A percentile compares a stretch with the other conserved stretches of the same genome.
Evolutionary conservation across 1,284 basidiomycete genomes (phyloP).

Genomic region (Tilletia horrida): DNA sequence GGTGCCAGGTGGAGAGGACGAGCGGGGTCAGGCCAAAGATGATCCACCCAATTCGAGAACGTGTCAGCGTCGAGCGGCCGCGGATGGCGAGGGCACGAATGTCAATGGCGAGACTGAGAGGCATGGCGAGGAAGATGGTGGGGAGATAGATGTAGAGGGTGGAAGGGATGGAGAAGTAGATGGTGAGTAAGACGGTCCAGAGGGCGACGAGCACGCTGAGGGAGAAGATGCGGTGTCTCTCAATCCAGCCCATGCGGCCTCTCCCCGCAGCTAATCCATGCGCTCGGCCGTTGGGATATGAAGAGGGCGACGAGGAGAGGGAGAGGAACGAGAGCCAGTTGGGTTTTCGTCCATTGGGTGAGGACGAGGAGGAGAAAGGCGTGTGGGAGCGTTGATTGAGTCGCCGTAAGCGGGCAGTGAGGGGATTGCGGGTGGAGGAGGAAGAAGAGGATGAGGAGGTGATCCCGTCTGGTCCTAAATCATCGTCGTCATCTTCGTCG

Average conservation of each 20-base stretch:
- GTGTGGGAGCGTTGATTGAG: neutral
- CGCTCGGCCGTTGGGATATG: too few relatives aligned
- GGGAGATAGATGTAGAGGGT: constrained; percentile 26
- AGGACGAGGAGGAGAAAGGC: neutral
- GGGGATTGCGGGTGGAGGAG: neutral
- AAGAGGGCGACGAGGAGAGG: neutral
- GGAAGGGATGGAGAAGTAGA: constrained; percentile 27
- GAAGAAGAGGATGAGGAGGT: constrained; percentile 1
- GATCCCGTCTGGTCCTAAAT: neutral
- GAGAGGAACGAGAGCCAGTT: neutral
- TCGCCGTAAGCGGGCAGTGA: constrained; percentile 7
- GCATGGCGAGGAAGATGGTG: constrained; percentile 22
- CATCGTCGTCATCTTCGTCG: neutral
- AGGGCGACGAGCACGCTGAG: neutral
- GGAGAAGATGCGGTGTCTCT: constrained; percentile 2
- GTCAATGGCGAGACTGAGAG: constrained; percentile 17
- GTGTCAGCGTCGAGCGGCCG: neutral
- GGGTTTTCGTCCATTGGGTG: constrained; percentile 5
- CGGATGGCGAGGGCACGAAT: constrained; percentile 7
- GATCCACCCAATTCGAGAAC: constrained; percentile 3
- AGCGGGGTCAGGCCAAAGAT: constrained; percentile 18
- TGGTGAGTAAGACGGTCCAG: constrained; percentile 13
- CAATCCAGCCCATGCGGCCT: constrained; percentile 10
- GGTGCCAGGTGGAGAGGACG: constrained; percentile 12
- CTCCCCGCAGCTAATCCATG: neutral